Evolutionary conservation across 2,329 filamentous ascomycete species (phyloP), one percentile per base, ranked within the genome.

Genomic region (Alternaria sp.): DNA sequence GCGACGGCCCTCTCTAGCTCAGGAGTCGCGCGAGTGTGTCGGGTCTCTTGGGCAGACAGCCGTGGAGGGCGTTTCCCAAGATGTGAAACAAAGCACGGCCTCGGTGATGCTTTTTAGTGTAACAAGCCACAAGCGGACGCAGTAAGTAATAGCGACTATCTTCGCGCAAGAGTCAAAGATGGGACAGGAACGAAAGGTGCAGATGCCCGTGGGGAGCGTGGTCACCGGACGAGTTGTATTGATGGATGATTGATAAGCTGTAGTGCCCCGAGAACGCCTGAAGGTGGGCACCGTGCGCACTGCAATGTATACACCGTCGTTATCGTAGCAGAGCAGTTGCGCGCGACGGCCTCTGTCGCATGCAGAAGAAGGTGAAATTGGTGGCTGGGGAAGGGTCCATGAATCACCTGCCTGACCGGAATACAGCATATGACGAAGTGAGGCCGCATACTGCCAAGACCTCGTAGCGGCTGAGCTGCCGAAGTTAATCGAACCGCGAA

Each of bases 31-130:
- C 63, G 66, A 67, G 59, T 58, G 70, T 69, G 62, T 70, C 69
- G 70, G 56, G 69, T 65, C 55, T 45, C 59, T 59, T 43, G 55
- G 59, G 62, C 44, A 51, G 49, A 19, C 26, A 15, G 30, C 40
- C 49, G 43, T n/a, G 59, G 26, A 49, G 54, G 43, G 62, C 56
- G 66, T 57, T 61, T 32, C 61, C 54, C 58, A 52, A 61, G 60
- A 61, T 57, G 47, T 75, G 74, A 77, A 77, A 77, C 74, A 70
- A 66, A 72, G 74, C 72, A 76, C 72, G 72, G 68, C 65, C 69
- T 71, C 46, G 65, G 56, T 58, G 64, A 61, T 66, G 69, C 52
- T 65, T 66, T 61, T 64, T 68, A 56, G 67, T 67, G 66, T 45
- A 61, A 64, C 62, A 32, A 32, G 65, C 69, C 67, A 71, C 71